A percentile compares a stretch with the other conserved stretches of the same genome.
Evolutionary conservation across 495 filamentous ascomycete genomes (phyloP).

Genomic region (Saxophila tyrrhenica): DNA sequence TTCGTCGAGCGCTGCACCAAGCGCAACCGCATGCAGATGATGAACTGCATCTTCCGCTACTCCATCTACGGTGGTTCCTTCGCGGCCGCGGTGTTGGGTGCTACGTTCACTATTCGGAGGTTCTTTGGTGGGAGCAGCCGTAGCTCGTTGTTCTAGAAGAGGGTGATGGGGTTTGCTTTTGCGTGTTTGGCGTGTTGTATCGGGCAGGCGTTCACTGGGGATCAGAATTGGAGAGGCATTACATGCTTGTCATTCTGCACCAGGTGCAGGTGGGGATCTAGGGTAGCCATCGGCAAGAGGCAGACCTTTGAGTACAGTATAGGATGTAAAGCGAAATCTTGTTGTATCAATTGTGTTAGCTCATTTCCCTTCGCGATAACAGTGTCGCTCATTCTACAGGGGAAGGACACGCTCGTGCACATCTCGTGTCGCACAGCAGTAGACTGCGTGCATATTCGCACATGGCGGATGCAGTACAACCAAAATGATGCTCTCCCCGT

Average conservation of each 20-base stretch:
- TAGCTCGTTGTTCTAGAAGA: constrained; percentile 1
- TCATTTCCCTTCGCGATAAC: too few relatives aligned
- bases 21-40: constrained; percentile 52
- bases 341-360: too few relatives aligned
- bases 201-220: background rate
- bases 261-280: background rate
- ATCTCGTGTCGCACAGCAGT: too few relatives aligned
- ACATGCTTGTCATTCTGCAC: background rate
- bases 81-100: constrained; percentile 19
- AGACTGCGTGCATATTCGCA: too few relatives aligned
- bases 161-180: background rate
- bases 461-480: too few relatives aligned
- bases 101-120: constrained; percentile 9
- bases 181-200: background rate
- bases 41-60: constrained; percentile 43
- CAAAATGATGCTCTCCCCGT: too few relatives aligned
- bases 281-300: background rate
- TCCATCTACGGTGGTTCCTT: constrained; percentile 37
- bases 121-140: constrained; percentile 4
- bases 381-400: too few relatives aligned
- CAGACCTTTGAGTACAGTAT: background rate
- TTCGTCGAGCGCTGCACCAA: constrained; percentile 49
- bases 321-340: too few relatives aligned
- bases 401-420: too few relatives aligned
- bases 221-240: background rate